Conservation (phyloP, 2,329 filamentous ascomycete genomes). For the Cladosporium sp. region DNA sequence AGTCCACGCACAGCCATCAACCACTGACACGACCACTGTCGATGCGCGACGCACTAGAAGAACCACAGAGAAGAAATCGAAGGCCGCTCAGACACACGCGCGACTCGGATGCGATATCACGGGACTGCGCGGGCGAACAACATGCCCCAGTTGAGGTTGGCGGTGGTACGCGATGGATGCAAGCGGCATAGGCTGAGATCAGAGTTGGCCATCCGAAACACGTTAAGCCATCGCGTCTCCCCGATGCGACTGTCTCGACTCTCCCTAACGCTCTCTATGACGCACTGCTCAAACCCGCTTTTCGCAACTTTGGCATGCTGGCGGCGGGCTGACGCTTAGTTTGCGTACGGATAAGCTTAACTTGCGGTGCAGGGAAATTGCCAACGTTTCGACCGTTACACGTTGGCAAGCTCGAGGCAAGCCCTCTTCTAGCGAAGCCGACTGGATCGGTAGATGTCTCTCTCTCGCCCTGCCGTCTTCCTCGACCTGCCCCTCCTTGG, state of each 20-base stretch:
- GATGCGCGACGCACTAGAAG: conserved; percentile 2
- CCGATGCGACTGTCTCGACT: conserved; percentile 10
- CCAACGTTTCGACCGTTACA: conserved; percentile 12
- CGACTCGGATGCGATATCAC: conserved; percentile 10
- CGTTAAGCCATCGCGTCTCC: conserved; percentile 9
- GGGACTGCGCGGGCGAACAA: not conserved
- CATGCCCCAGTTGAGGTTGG: not conserved
- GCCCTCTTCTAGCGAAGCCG: not conserved
- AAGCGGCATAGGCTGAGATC: not conserved
- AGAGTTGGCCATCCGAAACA: conserved; percentile 3
- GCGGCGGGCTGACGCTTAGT: conserved; percentile 1
- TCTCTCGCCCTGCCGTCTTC: conserved; percentile 9
- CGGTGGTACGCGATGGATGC: not conserved
- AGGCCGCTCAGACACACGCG: not conserved
- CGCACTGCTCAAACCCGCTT: not conserved
- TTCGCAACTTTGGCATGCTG: not conserved
- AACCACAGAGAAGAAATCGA: not conserved
- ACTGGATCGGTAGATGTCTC: conserved; percentile 8
- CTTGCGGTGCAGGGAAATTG: conserved; percentile 1
- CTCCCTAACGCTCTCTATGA: conserved; percentile 9
- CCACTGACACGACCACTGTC: not conserved
- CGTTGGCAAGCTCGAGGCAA: not conserved
- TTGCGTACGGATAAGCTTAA: conserved; percentile 12
- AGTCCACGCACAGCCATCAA: not conserved
- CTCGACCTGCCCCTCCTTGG: not conserved